Evolutionary conservation across 768 basidiomycete genomes (phyloP).

Genomic region (Lactarius sp.): DNA sequence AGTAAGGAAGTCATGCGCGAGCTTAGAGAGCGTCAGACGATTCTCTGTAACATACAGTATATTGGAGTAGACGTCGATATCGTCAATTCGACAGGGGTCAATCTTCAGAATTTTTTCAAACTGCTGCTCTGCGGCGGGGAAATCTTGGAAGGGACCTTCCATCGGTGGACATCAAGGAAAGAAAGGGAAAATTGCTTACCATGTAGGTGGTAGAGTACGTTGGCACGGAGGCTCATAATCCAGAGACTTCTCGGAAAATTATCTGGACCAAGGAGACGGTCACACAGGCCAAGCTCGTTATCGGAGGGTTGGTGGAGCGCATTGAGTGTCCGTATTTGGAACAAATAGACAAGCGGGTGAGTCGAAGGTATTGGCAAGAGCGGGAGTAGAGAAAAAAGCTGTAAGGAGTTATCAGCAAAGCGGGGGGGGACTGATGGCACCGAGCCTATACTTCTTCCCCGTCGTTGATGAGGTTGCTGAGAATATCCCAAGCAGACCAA

Average conservation of each 20-base stretch:
- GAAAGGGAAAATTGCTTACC: conserved; percentile 45
- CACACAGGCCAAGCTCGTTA: conserved; percentile 74
- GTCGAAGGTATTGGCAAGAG: conserved; percentile 44
- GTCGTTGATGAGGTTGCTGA: conserved; percentile 25
- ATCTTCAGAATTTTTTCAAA: conserved; percentile 77
- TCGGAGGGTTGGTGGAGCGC: conserved; percentile 88
- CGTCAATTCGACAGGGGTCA: conserved; percentile 89
- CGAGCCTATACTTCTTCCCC: conserved; percentile 21
- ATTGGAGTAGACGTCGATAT: conserved; percentile 94
- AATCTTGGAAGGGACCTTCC: conserved; percentile 50
- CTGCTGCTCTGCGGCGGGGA: conserved; percentile 75
- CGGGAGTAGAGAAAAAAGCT: conserved; percentile 44
- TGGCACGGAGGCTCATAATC: conserved; percentile 81
- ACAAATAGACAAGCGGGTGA: conserved; percentile 60
- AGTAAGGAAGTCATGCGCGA: conserved; percentile 87
- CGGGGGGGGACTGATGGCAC: background rate
- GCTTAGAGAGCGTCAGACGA: conserved; percentile 76
- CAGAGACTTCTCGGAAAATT: conserved; percentile 81
- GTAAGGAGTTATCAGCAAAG: conserved; percentile 8
- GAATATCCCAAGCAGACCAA: conserved; percentile 23
- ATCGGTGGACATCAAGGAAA: conserved; percentile 10
- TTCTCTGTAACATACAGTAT: conserved; percentile 95
- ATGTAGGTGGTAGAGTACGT: conserved; percentile 85
- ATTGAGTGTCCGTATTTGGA: conserved; percentile 85
- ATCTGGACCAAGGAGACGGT: conserved; percentile 62